phyloP scores from a whole-genome alignment of 805 yeast species.

The Candida sanyiensis region DNA sequence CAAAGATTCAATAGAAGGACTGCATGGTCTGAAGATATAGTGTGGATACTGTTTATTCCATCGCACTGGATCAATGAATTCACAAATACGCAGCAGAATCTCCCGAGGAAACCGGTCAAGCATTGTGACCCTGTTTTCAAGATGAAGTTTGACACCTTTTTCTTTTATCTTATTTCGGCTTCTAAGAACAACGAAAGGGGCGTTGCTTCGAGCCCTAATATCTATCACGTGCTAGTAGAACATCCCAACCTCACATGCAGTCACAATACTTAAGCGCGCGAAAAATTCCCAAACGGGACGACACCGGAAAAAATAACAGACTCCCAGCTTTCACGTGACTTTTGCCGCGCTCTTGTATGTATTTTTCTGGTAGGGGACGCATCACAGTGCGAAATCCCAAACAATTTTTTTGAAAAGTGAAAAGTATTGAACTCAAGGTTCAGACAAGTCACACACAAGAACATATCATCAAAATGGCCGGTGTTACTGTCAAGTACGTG shows the following conservation, averaged over 20 bases:
- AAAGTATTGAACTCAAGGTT: conserved; percentile 8
- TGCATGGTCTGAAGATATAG: conserved; percentile 11
- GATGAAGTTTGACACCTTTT: no score
- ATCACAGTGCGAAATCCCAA: conserved; percentile 9
- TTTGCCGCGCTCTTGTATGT: background rate
- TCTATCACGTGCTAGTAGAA: no score
- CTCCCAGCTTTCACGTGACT: conserved; percentile 9
- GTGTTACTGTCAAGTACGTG: conserved; percentile 96
- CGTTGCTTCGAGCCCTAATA: background rate
- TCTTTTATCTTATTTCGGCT: background rate
- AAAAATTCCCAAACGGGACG: background rate
- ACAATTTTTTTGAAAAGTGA: conserved; percentile 14
- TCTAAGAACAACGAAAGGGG: background rate
- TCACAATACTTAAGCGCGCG: no score
- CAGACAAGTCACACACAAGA: conserved; percentile 1
- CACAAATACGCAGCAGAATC: conserved; percentile 6
- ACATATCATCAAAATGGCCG: conserved; percentile 65
- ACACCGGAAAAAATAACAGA: background rate
- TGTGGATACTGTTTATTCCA: conserved; percentile 7
- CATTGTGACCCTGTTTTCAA: conserved; percentile 1
- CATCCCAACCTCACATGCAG: background rate
- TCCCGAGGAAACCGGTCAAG: conserved; percentile 14
- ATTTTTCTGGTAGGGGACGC: conserved; percentile 11
- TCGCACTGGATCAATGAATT: conserved; percentile 2
- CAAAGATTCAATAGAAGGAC: conserved; percentile 6